A percentile compares a stretch with the other conserved stretches of the same genome.
Evolutionary conservation across 805 yeast genomes (phyloP).

Genomic region (Hanseniaspora mollemarum): DNA sequence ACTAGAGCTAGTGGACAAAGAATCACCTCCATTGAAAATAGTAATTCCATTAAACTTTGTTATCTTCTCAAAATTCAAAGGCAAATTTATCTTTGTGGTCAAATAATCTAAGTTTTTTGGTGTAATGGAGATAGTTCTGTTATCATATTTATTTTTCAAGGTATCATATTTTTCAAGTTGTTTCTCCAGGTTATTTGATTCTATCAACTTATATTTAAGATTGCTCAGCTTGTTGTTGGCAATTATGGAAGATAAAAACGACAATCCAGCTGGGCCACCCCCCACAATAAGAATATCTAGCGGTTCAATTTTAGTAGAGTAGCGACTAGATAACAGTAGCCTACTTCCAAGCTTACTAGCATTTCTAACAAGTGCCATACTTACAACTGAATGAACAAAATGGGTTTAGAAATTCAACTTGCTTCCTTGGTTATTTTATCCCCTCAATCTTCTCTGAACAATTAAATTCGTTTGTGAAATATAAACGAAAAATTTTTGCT

Average conservation of each 20-base stretch:
- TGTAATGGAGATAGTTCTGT: constrained; percentile 76
- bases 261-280: constrained; percentile 94
- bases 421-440: too few relatives aligned
- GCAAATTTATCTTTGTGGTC: constrained; percentile 65
- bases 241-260: constrained; percentile 58
- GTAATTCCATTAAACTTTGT: constrained; percentile 69
- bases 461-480: too few relatives aligned
- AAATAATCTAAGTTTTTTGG: constrained; percentile 64
- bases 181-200: constrained; percentile 45
- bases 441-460: too few relatives aligned
- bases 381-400: too few relatives aligned
- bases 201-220: constrained; percentile 58
- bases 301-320: not conserved
- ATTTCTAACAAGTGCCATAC: not conserved
- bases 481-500: too few relatives aligned
- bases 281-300: constrained; percentile 71
- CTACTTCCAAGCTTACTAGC: not conserved
- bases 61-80: constrained; percentile 56
- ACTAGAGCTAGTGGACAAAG: too few relatives aligned
- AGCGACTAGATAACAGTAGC: not conserved
- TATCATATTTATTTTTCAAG: constrained; percentile 39
- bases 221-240: constrained; percentile 35
- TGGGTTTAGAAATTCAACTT: too few relatives aligned
- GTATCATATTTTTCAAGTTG: constrained; percentile 23
- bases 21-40: constrained; percentile 75